Conservation (phyloP, 2,329 filamentous ascomycete genomes). For the Kalmusia sp. region DNA sequence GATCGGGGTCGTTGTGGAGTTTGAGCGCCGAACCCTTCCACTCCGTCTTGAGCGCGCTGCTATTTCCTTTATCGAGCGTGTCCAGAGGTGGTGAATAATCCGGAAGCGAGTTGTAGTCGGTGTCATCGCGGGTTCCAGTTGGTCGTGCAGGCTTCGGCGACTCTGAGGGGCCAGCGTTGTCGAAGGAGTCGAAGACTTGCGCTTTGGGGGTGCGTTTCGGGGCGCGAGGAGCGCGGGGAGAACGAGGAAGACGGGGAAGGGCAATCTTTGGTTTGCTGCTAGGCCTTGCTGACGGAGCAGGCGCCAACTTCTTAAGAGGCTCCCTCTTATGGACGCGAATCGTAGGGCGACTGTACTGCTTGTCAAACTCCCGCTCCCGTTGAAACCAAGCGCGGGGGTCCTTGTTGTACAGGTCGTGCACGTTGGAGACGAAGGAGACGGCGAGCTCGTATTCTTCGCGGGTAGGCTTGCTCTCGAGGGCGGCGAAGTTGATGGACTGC, state of each 20-base stretch:
- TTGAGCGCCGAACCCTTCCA: slow-evolving; percentile 86
- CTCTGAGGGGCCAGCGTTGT: slow-evolving; percentile 38
- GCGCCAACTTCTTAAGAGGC: slow-evolving; percentile 45
- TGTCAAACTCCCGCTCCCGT: slow-evolving; percentile 59
- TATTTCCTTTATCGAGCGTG: slow-evolving; percentile 67
- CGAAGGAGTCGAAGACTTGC: slow-evolving; percentile 42
- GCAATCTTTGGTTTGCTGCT: slow-evolving; percentile 42
- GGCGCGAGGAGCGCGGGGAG: slow-evolving; percentile 42
- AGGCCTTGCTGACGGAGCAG: slow-evolving; percentile 41
- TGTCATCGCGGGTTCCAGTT: slow-evolving; percentile 77
- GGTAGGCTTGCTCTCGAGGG: slow-evolving; percentile 38
- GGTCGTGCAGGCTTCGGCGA: slow-evolving; percentile 47
- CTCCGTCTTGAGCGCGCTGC: slow-evolving; percentile 79
- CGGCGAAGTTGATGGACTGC: slow-evolving; percentile 37
- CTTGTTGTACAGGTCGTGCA: slow-evolving; percentile 36
- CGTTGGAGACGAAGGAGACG: slow-evolving; percentile 41
- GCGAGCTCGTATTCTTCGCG: slow-evolving; percentile 47
- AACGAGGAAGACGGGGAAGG: slow-evolving; percentile 39
- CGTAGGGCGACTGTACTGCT: slow-evolving; percentile 53
- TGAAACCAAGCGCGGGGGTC: slow-evolving; percentile 51
- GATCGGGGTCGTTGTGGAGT: slow-evolving; percentile 69
- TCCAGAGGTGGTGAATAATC: slow-evolving; percentile 75
- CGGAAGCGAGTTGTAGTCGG: slow-evolving; percentile 74
- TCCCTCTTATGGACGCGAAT: slow-evolving; percentile 48
- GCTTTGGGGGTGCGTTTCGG: slow-evolving; percentile 44